Evolutionary conservation across 495 filamentous ascomycete genomes (phyloP).

Genomic region (Parachaetomium inaequale): DNA sequence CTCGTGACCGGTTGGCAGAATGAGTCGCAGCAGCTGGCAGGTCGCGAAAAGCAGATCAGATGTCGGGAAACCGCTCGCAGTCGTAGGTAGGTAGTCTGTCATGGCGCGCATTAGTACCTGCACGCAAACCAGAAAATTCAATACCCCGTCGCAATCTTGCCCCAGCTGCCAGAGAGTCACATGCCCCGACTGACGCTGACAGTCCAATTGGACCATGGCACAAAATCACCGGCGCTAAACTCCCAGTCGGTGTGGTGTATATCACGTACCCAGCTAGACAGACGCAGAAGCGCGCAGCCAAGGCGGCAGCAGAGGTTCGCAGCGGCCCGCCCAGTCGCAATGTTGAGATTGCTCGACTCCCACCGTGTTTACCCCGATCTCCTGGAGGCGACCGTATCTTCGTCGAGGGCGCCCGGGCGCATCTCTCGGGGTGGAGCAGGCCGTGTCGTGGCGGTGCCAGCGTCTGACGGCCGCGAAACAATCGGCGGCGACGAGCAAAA

Average conservation of each 20-base stretch:
- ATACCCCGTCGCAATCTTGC: not conserved
- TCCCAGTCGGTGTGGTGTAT: not conserved
- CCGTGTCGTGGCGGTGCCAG: constrained; percentile 14
- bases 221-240: not conserved
- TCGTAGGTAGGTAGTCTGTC: not conserved
- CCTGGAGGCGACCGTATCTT: constrained; percentile 29
- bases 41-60: not conserved
- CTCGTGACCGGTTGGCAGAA: not conserved
- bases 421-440: constrained; percentile 29
- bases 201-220: constrained; percentile 6
- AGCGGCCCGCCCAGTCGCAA: constrained; percentile 14
- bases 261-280: constrained; percentile 11
- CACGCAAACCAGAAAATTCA: not conserved
- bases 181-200: not conserved
- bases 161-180: not conserved
- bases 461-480: constrained; percentile 16
- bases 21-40: not conserved
- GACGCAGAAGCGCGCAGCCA: constrained; percentile 5
- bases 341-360: constrained; percentile 13
- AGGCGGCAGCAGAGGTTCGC: not conserved
- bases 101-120: not conserved
- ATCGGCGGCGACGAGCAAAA: not conserved
- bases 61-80: not conserved
- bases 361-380: constrained; percentile 29
- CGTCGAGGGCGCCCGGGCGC: constrained; percentile 27